phyloP scores from a whole-genome alignment of 345 rosid genomes.

The Iberis pinnata region DNA sequence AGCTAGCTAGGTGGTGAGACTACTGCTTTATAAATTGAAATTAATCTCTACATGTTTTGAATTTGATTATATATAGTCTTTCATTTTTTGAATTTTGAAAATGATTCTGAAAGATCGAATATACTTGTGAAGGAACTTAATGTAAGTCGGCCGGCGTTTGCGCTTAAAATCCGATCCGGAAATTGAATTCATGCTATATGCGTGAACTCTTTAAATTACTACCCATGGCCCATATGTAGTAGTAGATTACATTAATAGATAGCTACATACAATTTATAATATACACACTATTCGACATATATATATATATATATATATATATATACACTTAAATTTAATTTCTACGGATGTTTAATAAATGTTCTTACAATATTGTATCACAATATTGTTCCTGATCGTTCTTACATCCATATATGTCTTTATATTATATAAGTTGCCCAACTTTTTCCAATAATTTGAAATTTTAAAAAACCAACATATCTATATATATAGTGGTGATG shows the following conservation, averaged over 20 bases:
- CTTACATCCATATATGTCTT: too few relatives aligned
- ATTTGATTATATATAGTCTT: neutral
- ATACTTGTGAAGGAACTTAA: conserved; percentile 12
- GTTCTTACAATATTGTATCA: conserved; percentile 20
- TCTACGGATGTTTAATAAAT: conserved; percentile 13
- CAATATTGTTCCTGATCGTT: conserved; percentile 8
- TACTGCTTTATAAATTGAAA: conserved; percentile 7
- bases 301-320: conserved; percentile 2
- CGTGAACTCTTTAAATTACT: conserved; percentile 31
- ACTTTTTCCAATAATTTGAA: too few relatives aligned
- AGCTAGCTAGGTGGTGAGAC: conserved; percentile 22
- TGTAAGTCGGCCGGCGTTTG: conserved; percentile 26
- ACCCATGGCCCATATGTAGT: conserved; percentile 30
- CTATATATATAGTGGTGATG: too few relatives aligned
- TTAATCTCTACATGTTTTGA: conserved; percentile 11
- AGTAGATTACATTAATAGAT: conserved; percentile 23
- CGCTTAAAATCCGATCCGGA: conserved; percentile 20
- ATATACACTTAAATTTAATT: conserved; percentile 18
- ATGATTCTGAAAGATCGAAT: conserved; percentile 6
- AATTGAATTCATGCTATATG: conserved; percentile 30
- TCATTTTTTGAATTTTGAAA: neutral
- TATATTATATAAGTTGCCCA: too few relatives aligned
- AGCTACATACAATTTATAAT: conserved; percentile 12
- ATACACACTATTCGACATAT: conserved; percentile 7
- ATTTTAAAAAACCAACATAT: too few relatives aligned